phyloP scores from a whole-genome alignment of 441 rosid species.

The Pelargonium citronellum region DNA sequence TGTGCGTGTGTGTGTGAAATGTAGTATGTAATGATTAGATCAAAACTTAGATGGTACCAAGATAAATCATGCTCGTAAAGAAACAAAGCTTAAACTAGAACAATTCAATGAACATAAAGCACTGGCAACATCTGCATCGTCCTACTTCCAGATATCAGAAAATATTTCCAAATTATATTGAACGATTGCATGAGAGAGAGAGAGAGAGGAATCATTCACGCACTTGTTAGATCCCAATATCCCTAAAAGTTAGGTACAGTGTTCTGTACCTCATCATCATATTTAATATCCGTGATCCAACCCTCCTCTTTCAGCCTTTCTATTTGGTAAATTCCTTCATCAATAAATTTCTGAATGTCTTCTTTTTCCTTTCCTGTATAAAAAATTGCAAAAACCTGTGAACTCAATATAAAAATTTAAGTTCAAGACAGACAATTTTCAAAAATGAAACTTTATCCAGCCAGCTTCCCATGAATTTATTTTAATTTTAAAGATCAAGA shows the following conservation, averaged over 20 bases:
- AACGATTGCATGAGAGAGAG: not conserved
- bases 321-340: conserved; percentile 77
- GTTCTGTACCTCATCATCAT: conserved; percentile 79
- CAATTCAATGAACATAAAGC: not conserved
- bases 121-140: not conserved
- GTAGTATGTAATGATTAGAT: not conserved
- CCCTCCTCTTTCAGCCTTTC: conserved; percentile 89
- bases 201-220: not conserved
- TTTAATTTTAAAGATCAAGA: conserved; percentile 19
- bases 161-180: not conserved
- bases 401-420: not conserved
- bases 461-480: conserved; percentile 12
- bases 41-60: not conserved
- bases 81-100: not conserved
- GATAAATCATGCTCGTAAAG: not conserved
- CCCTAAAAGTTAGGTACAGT: not conserved
- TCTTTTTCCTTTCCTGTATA: conserved; percentile 68
- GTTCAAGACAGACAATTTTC: not conserved
- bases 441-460: not conserved
- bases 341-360: conserved; percentile 72
- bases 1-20: not conserved
- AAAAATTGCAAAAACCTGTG: conserved; percentile 28
- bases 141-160: not conserved
- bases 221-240: not conserved
- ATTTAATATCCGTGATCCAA: conserved; percentile 60